Evolutionary conservation across 192 early-diverging fungal species (phyloP).

Genomic region (Funneliformis mosseae): DNA sequence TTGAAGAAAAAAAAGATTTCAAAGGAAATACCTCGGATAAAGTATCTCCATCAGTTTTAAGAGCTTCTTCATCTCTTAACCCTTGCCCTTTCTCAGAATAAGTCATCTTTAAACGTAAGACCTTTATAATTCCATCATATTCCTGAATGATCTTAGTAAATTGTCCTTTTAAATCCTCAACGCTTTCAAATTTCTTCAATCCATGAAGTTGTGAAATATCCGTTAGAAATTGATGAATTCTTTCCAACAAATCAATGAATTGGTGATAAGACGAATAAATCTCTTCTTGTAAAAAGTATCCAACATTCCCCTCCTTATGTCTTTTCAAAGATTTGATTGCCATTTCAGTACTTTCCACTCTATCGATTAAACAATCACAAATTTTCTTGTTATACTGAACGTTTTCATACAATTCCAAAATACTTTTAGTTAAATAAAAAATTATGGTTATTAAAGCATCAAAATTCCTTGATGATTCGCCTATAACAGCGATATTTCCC

Average conservation of each 20-base stretch:
- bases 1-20: neutral
- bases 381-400: slow-evolving; percentile 15
- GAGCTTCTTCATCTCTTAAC: neutral
- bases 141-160: neutral
- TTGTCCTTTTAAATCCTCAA: neutral
- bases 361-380: slow-evolving; percentile 25
- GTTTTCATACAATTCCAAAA: slow-evolving; percentile 25
- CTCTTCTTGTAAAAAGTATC: neutral
- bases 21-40: neutral
- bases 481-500: neutral
- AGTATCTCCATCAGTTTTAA: neutral
- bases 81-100: slow-evolving; percentile 9
- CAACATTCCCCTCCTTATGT: neutral
- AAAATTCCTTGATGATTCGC: slow-evolving; percentile 7
- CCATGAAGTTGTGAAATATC: slow-evolving; percentile 26
- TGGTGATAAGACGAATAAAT: neutral
- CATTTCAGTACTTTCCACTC: neutral
- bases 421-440: neutral
- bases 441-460: neutral
- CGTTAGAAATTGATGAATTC: neutral
- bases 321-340: slow-evolving; percentile 15
- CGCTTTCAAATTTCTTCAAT: neutral
- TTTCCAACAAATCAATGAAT: slow-evolving; percentile 1
- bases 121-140: neutral
- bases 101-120: slow-evolving; percentile 1